Percentiles rank a stretch among this genome's conserved stretches.
phyloP scores from a whole-genome alignment of 305 asterid genomes.

The Caryopteris hybrid region DNA sequence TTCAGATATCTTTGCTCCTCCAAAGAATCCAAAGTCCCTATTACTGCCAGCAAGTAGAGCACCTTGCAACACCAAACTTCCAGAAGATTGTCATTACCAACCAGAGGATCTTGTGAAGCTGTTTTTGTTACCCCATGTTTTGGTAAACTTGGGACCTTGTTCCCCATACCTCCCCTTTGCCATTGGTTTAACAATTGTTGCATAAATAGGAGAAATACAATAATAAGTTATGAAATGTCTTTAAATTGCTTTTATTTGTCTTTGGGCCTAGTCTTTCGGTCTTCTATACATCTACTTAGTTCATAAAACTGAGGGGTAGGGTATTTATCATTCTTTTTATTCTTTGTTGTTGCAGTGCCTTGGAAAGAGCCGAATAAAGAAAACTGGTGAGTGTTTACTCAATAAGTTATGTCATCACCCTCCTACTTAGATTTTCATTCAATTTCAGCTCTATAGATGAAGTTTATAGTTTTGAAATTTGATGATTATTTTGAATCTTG shows the following conservation, averaged over 20 bases:
- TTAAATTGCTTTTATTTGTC: not conserved
- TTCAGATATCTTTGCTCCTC: constrained; percentile 65
- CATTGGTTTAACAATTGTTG: not conserved
- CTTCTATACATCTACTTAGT: not conserved
- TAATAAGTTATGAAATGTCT: not conserved
- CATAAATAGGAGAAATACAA: not conserved
- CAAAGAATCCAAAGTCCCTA: constrained; percentile 77
- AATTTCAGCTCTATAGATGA: not conserved
- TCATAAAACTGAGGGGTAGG: not conserved
- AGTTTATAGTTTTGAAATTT: not conserved
- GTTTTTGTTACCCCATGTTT: constrained; percentile 75
- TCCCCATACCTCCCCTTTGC: not conserved
- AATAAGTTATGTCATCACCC: not conserved
- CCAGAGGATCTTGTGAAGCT: constrained; percentile 96
- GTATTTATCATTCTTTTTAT: constrained; percentile 2
- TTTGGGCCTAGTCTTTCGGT: not conserved
- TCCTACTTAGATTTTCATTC: not conserved
- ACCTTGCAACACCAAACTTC: constrained; percentile 76
- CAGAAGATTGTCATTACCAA: constrained; percentile 97
- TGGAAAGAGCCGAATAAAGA: constrained; percentile 65
- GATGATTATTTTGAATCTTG: not conserved
- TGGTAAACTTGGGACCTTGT: constrained; percentile 43
- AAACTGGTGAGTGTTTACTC: constrained; percentile 44
- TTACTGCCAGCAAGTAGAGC: constrained; percentile 69
- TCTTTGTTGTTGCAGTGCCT: constrained; percentile 65